phyloP scores from a whole-genome alignment of 1,284 basidiomycete genomes.

The Paramarasmius palmivorus region DNA sequence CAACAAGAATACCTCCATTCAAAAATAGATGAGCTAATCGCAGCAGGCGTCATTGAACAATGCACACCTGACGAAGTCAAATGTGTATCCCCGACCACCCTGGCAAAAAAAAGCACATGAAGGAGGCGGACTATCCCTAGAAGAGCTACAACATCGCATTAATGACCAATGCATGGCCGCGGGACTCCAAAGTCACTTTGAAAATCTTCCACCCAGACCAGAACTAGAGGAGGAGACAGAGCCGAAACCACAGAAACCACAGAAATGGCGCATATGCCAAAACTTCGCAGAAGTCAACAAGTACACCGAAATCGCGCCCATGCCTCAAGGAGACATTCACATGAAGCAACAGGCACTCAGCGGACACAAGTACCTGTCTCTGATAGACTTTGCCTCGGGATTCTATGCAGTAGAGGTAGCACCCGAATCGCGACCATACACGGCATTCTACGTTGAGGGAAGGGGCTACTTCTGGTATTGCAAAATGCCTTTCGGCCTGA shows the following conservation, averaged over 20 bases:
- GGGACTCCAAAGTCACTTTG: constrained; percentile 10
- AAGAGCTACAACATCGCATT: constrained; percentile 19
- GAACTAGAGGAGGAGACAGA: neutral
- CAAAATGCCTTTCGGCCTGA: constrained; percentile 41
- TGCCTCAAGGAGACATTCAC: constrained; percentile 36
- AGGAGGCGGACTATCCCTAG: constrained; percentile 14
- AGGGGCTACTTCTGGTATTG: constrained; percentile 35
- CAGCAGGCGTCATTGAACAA: constrained; percentile 8
- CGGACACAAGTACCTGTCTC: constrained; percentile 30
- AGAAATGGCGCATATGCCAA: constrained; percentile 34
- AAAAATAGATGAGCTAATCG: constrained; percentile 29
- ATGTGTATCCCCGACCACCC: constrained; percentile 17
- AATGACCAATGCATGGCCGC: constrained; percentile 20
- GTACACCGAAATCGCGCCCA: constrained; percentile 30
- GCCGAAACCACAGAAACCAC: neutral
- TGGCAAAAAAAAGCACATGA: constrained; percentile 23
- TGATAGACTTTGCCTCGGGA: constrained; percentile 35
- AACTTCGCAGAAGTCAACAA: constrained; percentile 35
- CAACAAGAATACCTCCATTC: neutral
- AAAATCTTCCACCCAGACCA: constrained; percentile 13
- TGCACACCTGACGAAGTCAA: constrained; percentile 21
- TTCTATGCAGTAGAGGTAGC: constrained; percentile 34
- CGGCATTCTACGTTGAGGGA: constrained; percentile 38
- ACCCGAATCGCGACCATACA: constrained; percentile 30
- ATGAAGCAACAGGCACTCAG: constrained; percentile 32